These are phyloP conservation scores for Magnolia sinica DNA, from an alignment of 164 flowering plant species.

Conservation along the genomic window DNA sequence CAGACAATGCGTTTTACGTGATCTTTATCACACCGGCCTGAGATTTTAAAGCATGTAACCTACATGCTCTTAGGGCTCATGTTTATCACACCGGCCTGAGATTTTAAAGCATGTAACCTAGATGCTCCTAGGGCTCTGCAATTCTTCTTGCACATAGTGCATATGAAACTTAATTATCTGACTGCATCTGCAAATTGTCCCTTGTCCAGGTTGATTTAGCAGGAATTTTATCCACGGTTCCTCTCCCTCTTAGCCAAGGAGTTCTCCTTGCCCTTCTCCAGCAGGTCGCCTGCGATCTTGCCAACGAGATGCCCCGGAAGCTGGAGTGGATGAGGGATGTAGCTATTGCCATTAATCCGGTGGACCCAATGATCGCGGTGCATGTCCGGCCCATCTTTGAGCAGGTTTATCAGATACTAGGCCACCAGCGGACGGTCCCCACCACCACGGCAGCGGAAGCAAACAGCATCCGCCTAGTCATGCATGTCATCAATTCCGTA, in stretches of 20 bases:
- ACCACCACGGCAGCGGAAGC: constrained; percentile 39
- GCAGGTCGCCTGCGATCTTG: constrained; percentile 81
- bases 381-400: constrained; percentile 88
- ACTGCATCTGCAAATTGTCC: not conserved
- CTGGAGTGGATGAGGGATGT: constrained; percentile 82
- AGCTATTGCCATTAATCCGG: constrained; percentile 61
- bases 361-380: constrained; percentile 62
- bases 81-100: too few species aligned
- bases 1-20: too few species aligned
- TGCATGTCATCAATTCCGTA: constrained; percentile 84
- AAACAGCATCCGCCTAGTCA: constrained; percentile 53
- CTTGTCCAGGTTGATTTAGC: constrained; percentile 68
- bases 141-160: too few species aligned
- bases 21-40: too few species aligned
- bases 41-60: too few species aligned
- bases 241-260: constrained; percentile 87
- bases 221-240: constrained; percentile 47
- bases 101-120: too few species aligned
- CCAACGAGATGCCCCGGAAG: constrained; percentile 60
- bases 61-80: too few species aligned
- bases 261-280: constrained; percentile 92
- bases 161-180: too few species aligned
- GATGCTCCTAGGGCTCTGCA: too few species aligned
- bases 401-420: constrained; percentile 76
- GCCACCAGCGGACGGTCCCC: constrained; percentile 52